These are phyloP conservation scores for Xylariaceae sp. DNA, from an alignment of 2,329 filamentous ascomycete species.

Conservation along the genomic window DNA sequence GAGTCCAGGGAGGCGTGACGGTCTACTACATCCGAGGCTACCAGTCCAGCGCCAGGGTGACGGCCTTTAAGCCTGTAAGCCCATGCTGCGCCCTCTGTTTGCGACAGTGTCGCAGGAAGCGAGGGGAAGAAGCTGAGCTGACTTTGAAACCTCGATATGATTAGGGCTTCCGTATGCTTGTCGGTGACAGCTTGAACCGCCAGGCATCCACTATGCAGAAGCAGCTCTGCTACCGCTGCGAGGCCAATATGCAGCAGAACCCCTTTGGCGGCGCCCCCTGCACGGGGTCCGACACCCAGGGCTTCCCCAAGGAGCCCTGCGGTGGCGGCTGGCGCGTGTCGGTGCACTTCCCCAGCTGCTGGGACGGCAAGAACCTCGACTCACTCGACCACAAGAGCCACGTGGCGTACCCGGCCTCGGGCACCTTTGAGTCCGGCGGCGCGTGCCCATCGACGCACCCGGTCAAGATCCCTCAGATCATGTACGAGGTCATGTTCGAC, in stretches of 20 bases:
- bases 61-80: conserved; percentile 27
- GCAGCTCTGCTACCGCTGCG: conserved; percentile 30
- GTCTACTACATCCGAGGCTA: conserved; percentile 32
- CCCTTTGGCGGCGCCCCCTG: conserved; percentile 30
- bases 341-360: conserved; percentile 29
- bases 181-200: conserved; percentile 27
- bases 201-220: conserved; percentile 24
- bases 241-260: conserved; percentile 28
- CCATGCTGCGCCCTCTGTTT: too few species aligned
- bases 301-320: conserved; percentile 23
- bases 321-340: conserved; percentile 27
- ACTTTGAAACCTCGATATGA: too few species aligned
- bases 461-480: conserved; percentile 34
- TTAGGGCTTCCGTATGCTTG: conserved; percentile 31
- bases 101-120: too few species aligned
- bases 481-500: conserved; percentile 40
- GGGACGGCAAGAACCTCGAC: conserved; percentile 32
- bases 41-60: conserved; percentile 25
- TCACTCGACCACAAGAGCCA: conserved; percentile 30
- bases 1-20: conserved; percentile 28
- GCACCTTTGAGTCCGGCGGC: conserved; percentile 27
- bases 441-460: conserved; percentile 29
- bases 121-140: too few species aligned
- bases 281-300: conserved; percentile 27
- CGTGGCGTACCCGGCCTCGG: conserved; percentile 26